Evolutionary conservation across 179 eudicot genomes (phyloP).

Genomic region (Pouteria campechiana): DNA sequence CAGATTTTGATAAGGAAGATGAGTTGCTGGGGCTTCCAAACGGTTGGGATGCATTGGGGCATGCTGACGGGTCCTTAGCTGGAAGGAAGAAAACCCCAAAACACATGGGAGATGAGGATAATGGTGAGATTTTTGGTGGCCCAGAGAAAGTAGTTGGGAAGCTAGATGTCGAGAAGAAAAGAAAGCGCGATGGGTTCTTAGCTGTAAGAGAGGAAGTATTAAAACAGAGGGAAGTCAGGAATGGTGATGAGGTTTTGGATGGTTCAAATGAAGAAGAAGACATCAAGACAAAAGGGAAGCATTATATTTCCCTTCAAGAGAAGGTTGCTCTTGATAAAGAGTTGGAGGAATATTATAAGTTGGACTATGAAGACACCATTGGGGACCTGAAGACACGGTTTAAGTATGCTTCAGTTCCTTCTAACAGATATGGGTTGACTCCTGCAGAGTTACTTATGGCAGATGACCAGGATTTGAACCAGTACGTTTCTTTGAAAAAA

Average conservation of each 20-base stretch:
- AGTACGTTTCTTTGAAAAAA: constrained; percentile 74
- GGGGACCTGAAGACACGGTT: constrained; percentile 89
- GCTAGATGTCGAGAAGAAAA: constrained; percentile 16
- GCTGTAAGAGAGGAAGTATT: too few relatives aligned
- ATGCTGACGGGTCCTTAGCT: constrained; percentile 50
- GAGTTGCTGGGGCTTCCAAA: constrained; percentile 80
- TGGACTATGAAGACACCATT: constrained; percentile 81
- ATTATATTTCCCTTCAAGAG: constrained; percentile 35
- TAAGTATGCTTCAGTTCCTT: constrained; percentile 52
- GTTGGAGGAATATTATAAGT: constrained; percentile 68
- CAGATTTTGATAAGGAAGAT: constrained; percentile 81
- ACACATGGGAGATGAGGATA: constrained; percentile 16
- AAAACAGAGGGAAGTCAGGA: too few relatives aligned
- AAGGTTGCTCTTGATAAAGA: constrained; percentile 46
- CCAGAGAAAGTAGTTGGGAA: too few relatives aligned
- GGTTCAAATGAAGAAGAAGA: constrained; percentile 11
- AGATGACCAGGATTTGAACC: constrained; percentile 90
- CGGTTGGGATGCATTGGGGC: constrained; percentile 63
- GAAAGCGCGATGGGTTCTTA: too few relatives aligned
- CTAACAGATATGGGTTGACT: constrained; percentile 46
- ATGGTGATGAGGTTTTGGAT: constrained; percentile 5
- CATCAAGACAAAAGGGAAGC: constrained; percentile 44
- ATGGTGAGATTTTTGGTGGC: too few relatives aligned
- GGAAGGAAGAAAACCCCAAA: constrained; percentile 35
- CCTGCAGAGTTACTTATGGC: constrained; percentile 42